Conservation (phyloP, 345 rosid genomes). For the Gossypium arboreum region DNA sequence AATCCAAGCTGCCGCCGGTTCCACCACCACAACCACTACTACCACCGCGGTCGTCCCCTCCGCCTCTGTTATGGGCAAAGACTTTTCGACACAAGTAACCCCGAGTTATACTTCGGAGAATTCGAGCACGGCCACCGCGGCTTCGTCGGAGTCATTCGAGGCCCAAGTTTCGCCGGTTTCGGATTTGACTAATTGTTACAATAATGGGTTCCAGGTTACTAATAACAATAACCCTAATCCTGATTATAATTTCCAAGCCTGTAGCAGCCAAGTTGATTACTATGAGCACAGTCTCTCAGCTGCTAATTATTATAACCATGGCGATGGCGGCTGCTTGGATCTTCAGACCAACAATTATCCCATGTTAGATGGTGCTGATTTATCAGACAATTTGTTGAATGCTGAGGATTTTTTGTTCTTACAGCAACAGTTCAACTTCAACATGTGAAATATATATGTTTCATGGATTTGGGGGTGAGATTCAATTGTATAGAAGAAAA, state of each 20-base stretch:
- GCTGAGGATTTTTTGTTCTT: conserved; percentile 63
- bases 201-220: conserved; percentile 33
- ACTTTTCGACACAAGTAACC: conserved; percentile 15
- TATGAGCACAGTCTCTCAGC: conserved; percentile 45
- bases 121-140: conserved; percentile 48
- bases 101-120: conserved; percentile 50
- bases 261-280: conserved; percentile 29
- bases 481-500: conserved; percentile 12
- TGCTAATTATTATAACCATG: conserved; percentile 41
- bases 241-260: conserved; percentile 41
- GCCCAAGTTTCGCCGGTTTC: conserved; percentile 60
- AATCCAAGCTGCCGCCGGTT: conserved; percentile 59
- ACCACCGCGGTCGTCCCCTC: neutral
- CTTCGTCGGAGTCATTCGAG: conserved; percentile 56
- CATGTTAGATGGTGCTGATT: conserved; percentile 48
- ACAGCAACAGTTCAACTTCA: conserved; percentile 59
- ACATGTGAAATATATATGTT: conserved; percentile 28
- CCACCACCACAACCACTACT: conserved; percentile 15
- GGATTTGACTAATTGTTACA: conserved; percentile 44
- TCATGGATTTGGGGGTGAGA: neutral
- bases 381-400: conserved; percentile 69
- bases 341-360: conserved; percentile 35
- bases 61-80: conserved; percentile 10
- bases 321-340: conserved; percentile 25
- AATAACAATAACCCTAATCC: conserved; percentile 31